Conservation (phyloP, 2,329 filamentous ascomycete genomes). For the Epichloe baconii region DNA sequence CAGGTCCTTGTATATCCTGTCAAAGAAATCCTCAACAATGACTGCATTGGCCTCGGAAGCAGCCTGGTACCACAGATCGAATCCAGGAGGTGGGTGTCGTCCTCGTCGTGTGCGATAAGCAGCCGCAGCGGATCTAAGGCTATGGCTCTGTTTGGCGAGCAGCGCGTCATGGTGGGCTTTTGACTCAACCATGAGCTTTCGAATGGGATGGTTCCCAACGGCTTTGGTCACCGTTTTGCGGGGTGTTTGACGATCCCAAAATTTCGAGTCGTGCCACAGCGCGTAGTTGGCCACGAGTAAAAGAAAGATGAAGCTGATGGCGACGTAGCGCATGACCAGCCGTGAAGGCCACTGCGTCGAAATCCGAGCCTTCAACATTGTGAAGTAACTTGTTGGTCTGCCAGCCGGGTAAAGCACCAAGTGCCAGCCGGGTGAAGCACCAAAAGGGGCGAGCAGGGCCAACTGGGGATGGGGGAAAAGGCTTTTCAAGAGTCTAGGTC, state of each 20-base stretch:
- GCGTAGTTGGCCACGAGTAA: conserved; percentile 17
- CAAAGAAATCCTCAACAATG: conserved; percentile 50
- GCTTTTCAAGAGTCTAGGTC: background rate
- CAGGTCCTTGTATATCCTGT: conserved; percentile 50
- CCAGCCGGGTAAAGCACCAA: background rate
- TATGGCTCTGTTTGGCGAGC: conserved; percentile 31
- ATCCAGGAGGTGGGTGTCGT: conserved; percentile 50
- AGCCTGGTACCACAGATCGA: conserved; percentile 45
- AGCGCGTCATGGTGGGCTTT: conserved; percentile 27
- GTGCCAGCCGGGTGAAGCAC: background rate
- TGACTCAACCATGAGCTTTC: conserved; percentile 33
- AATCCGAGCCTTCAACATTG: conserved; percentile 5
- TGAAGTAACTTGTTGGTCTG: background rate
- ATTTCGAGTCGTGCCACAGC: conserved; percentile 17
- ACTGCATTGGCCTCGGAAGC: conserved; percentile 38
- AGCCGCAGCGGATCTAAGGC: conserved; percentile 37
- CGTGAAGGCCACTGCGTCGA: conserved; percentile 14
- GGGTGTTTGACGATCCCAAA: conserved; percentile 12
- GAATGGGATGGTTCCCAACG: conserved; percentile 33
- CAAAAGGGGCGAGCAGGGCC: background rate
- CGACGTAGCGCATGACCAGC: conserved; percentile 17
- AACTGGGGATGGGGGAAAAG: background rate
- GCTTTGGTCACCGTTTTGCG: conserved; percentile 10
- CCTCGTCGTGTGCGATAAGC: conserved; percentile 43
- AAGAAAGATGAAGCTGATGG: conserved; percentile 12